Percentiles rank a stretch among this genome's conserved stretches.
Conservation (phyloP, 2,329 filamentous ascomycete species). For the Elsinoe necatrix region DNA sequence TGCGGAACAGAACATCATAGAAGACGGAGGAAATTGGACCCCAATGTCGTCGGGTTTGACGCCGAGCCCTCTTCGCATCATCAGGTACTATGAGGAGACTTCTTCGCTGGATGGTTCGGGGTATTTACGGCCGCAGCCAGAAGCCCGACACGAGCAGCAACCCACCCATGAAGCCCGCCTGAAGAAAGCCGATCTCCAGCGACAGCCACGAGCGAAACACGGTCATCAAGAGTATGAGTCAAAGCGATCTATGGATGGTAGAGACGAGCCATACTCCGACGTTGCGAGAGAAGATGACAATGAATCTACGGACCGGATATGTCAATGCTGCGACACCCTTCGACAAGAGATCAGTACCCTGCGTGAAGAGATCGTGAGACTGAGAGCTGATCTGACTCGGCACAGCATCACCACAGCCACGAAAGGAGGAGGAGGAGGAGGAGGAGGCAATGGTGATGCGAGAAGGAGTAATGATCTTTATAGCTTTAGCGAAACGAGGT, state of each 20-base stretch:
- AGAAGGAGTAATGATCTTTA: constrained; percentile 1
- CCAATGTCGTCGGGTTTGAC: constrained; percentile 2
- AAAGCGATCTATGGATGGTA: neutral
- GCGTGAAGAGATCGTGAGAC: constrained; percentile 15
- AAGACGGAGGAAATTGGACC: neutral
- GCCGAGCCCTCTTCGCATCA: neutral
- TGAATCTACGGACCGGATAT: neutral
- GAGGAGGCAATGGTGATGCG: too few relatives aligned
- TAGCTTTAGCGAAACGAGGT: constrained; percentile 12
- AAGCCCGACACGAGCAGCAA: too few relatives aligned
- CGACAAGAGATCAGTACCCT: constrained; percentile 5
- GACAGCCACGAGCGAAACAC: neutral
- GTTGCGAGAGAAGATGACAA: neutral
- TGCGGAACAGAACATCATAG: neutral
- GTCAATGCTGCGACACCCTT: neutral
- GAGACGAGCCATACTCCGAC: neutral
- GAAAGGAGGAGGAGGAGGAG: neutral
- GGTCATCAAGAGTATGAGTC: neutral
- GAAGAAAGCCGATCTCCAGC: neutral
- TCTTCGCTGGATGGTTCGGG: neutral
- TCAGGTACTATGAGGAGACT: neutral
- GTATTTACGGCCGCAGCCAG: neutral
- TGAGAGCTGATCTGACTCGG: constrained; percentile 12
- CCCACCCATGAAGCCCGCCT: too few relatives aligned
- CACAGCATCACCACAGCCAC: neutral